Percentiles rank a stretch among this genome's conserved stretches.
phyloP scores from a whole-genome alignment of 257 asterid species.

The Plantago elongata region DNA sequence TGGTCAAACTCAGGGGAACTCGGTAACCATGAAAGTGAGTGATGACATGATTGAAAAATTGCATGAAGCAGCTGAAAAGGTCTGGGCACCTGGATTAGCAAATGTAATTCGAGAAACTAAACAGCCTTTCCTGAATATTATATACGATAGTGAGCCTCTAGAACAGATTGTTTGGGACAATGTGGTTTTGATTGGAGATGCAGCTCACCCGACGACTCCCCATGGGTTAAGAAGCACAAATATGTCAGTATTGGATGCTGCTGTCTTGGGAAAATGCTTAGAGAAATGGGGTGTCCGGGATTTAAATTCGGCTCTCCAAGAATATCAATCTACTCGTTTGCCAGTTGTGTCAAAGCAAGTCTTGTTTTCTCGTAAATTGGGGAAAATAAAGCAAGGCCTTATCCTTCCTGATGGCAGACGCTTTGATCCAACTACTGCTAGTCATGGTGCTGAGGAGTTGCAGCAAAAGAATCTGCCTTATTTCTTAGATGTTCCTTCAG shows the following conservation, averaged over 20 bases:
- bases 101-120: conserved; percentile 50
- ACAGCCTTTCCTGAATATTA: conserved; percentile 65
- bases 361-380: conserved; percentile 55
- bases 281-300: conserved; percentile 47
- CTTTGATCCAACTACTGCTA: conserved; percentile 46
- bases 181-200: conserved; percentile 65
- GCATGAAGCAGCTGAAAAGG: conserved; percentile 56
- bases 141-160: conserved; percentile 64
- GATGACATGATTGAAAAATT: conserved; percentile 40
- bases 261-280: conserved; percentile 64
- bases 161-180: conserved; percentile 50
- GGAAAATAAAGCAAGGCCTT: conserved; percentile 65
- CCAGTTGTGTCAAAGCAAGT: conserved; percentile 56
- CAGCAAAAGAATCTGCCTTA: conserved; percentile 62
- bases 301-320: conserved; percentile 49
- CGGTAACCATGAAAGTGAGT: conserved; percentile 65
- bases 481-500: conserved; percentile 41
- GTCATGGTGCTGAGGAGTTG: conserved; percentile 43
- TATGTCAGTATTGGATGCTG: conserved; percentile 78
- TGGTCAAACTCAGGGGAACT: conserved; percentile 45
- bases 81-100: conserved; percentile 63
- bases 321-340: conserved; percentile 56
- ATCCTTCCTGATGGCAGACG: conserved; percentile 28
- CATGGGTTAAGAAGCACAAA: conserved; percentile 82
- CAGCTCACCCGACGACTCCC: conserved; percentile 83